Base-by-base conservation (phyloP, 2,329 filamentous ascomycete species). In the Clonostachys byssicola region DNA sequence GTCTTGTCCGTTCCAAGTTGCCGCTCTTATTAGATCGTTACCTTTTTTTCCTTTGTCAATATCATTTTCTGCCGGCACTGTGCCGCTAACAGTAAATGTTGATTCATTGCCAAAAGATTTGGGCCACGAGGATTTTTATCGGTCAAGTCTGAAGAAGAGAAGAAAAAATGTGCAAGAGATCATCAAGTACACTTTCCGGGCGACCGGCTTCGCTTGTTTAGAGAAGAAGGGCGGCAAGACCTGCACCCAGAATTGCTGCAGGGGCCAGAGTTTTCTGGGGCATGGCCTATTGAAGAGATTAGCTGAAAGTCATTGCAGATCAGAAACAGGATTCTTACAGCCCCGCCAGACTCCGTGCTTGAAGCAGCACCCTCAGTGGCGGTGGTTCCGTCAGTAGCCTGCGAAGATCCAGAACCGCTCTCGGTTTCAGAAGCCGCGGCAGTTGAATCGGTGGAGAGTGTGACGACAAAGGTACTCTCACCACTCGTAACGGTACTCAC, bases 201-300 rank as follows among this genome's bases (percentile, higher is more conserved):
- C 23, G 23, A 30, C 23, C 23, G 9, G 10, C 23, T 30, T 30
- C 23, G 23, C 23, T 30, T 47, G 30, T 52, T 53, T 74, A 79
- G 49, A 79, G 67, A 49, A 79, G 61, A 50, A 76, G 56, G 51
- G 66, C 72, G 39, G 72, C 74, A 42, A 78, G 49, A 57, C 75
- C 75, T 17, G 72, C 74, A 18, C 71, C 75, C 39, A 78, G 51
- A 43, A 77, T 52, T 48, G 73, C 75, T 30, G 60, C 59, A 18
- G 74, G 72, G 36, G 68, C 73, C 48, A 67, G 71, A 43, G 74
- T 75, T 56, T 64, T 62, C 49, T 71, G 65, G 40, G 71, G 60
- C 44, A 52, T 48, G 34, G 52, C 61, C 65, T 67, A 40, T 2
- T 34, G 35, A 1, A 49, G 18, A 18, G n/a, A 35, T 40, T 5